phyloP scores from a whole-genome alignment of 140 eudicot species.

The Ambrosia hybrid region DNA sequence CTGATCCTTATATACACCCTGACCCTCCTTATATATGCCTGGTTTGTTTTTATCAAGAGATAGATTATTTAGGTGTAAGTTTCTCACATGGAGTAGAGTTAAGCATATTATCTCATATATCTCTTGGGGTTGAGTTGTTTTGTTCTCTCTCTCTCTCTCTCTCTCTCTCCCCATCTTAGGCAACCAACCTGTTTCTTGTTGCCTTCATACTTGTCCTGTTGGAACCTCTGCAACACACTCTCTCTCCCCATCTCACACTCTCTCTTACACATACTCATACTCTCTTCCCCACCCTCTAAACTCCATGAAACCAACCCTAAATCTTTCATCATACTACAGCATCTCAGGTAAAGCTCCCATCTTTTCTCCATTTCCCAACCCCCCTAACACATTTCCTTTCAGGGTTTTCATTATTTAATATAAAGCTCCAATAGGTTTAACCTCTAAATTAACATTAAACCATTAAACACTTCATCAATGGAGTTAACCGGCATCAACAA shows the following conservation, averaged over 20 bases:
- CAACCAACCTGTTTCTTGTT: constrained; percentile 91
- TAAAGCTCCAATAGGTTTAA: constrained; percentile 8
- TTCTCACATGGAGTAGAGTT: constrained; percentile 36
- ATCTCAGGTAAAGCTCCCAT: constrained; percentile 36
- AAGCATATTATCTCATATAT: constrained; percentile 40
- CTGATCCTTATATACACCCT: too few relatives aligned
- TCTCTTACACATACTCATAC: background rate
- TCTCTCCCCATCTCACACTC: constrained; percentile 7
- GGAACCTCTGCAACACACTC: constrained; percentile 46
- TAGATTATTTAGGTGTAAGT: constrained; percentile 33
- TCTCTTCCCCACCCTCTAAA: background rate
- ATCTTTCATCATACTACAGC: constrained; percentile 7
- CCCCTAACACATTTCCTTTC: background rate
- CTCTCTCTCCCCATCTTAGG: constrained; percentile 57
- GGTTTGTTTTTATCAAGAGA: constrained; percentile 13
- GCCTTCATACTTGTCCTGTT: constrained; percentile 50
- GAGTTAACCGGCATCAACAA: background rate
- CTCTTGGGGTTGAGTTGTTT: constrained; percentile 40
- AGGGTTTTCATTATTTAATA: constrained; percentile 9
- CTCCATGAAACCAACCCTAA: constrained; percentile 35
- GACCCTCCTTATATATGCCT: background rate
- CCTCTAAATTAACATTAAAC: constrained; percentile 14
- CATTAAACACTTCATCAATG: constrained; percentile 21
- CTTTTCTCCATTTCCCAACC: constrained; percentile 16
- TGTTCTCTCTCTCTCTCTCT: constrained; percentile 35